Base-by-base conservation (phyloP, 2,329 filamentous ascomycete genomes). In the Trichoderma polysporum region DNA sequence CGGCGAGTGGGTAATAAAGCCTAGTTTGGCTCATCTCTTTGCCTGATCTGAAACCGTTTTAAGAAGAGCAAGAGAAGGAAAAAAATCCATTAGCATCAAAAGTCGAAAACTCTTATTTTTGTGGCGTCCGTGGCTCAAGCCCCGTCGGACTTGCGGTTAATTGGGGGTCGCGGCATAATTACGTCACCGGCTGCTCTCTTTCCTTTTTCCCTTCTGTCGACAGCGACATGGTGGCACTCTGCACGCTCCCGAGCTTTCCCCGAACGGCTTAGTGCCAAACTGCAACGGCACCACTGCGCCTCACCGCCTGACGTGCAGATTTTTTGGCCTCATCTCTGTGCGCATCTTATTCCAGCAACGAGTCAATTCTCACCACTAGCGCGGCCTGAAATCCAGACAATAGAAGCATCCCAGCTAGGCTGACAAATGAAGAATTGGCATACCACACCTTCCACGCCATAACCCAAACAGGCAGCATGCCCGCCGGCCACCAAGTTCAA, bases 401-500 rank as follows among this genome's bases (percentile, higher is more conserved):
- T 54, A 33, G 52, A 47, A 47, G 47, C 35, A 57, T 54, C 49
- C 65, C 57, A 39, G 27, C 31, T 45, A 45, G 47, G 68, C 66
- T 69, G 68, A 69, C 68, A 67, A 67, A 67, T 54, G 59, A 47
- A 53, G 49, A 61, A 52, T 29, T 58, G 52, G 47, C 39, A 61
- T 15, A 27, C 64, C 37, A 41, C 13, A 7, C 57, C 19, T 15
- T 17, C 25, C 31, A 45, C 52, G 33, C 68, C 66, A 69, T 63
- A 53, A 27, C 69, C 68, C 19, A 69, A 69, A 68, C n/a, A 68
- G 71, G 71, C 66, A 72, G 66, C 68, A 70, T 56, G 68, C 69
- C 71, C 70, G 70, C 45, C 54, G 27, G 29, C 29, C 25, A 50
- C 54, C 60, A 64, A 45, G 37, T 15, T 33, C 37, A 35, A n/a